Conservation (phyloP, 1,284 basidiomycete species). For the Hypsizygus ulmarius region DNA sequence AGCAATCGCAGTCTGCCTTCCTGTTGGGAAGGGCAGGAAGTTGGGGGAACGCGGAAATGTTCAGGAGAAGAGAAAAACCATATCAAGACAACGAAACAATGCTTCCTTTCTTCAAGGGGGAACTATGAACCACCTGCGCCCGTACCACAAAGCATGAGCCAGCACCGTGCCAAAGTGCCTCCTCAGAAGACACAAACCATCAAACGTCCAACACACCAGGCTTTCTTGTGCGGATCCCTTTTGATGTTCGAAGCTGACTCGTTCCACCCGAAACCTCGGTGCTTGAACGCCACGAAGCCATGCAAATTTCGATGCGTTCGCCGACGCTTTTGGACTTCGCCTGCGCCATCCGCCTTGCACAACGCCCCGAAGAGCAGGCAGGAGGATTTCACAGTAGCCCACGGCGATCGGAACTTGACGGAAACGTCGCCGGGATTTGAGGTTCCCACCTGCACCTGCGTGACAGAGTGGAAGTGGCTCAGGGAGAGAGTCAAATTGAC, state of each 20-base stretch:
- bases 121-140: constrained; percentile 13
- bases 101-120: constrained; percentile 8
- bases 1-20: constrained; percentile 32
- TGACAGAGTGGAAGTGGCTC: constrained; percentile 22
- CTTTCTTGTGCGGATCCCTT: constrained; percentile 37
- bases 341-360: constrained; percentile 22
- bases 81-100: constrained; percentile 15
- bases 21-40: constrained; percentile 32
- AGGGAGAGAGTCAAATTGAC: constrained; percentile 40
- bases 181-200: constrained; percentile 19
- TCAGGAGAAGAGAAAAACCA: constrained; percentile 22
- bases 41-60: constrained; percentile 30
- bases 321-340: constrained; percentile 45
- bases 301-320: constrained; percentile 46
- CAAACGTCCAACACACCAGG: constrained; percentile 17
- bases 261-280: constrained; percentile 16
- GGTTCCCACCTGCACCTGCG: constrained; percentile 19
- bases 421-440: constrained; percentile 48
- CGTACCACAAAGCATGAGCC: constrained; percentile 7
- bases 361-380: constrained; percentile 24
- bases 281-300: constrained; percentile 39
- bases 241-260: constrained; percentile 10
- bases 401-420: constrained; percentile 43
- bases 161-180: constrained; percentile 30
- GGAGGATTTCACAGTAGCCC: constrained; percentile 33